A percentile compares a stretch with the other conserved stretches of the same genome.
These are phyloP conservation scores for Flaveria robusta DNA, from an alignment of 129 eudicot genomes.

Conservation along the genomic window DNA sequence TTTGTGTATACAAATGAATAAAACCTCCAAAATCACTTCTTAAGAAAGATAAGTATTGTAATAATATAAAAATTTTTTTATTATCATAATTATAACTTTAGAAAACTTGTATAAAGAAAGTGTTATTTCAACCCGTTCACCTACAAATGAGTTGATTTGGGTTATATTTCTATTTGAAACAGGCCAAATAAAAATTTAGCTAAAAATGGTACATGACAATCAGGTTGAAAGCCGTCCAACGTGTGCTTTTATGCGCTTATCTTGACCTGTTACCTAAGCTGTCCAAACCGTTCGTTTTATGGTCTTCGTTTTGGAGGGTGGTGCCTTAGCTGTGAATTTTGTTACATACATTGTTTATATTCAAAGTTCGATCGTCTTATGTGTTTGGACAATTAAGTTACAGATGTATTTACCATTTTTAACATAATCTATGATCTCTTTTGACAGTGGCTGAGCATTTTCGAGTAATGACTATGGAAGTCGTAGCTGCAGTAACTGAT, in stretches of 20 bases:
- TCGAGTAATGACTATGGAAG: constrained; percentile 12
- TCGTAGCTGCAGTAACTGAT: constrained; percentile 1
- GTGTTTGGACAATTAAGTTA: not conserved
- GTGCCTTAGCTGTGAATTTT: not conserved
- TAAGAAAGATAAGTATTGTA: not conserved
- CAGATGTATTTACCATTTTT: not conserved
- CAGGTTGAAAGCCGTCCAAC: not conserved
- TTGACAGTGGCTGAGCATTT: constrained; percentile 24
- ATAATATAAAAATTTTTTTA: not conserved
- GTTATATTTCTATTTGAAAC: not conserved
- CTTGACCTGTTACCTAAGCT: not conserved
- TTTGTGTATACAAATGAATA: not conserved
- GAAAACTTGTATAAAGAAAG: not conserved
- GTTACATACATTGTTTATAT: not conserved
- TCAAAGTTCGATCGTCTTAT: not conserved
- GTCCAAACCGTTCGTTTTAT: not conserved
- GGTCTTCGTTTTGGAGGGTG: not conserved
- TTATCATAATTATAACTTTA: not conserved
- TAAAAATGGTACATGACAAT: not conserved
- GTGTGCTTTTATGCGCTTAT: not conserved
- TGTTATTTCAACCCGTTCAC: not conserved
- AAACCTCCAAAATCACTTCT: not conserved
- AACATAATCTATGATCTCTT: not conserved
- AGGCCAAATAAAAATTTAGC: not conserved
- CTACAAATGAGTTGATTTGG: not conserved